These are phyloP conservation scores for Cystobasidium onofrii DNA, from an alignment of 768 basidiomycete genomes.

Conservation along the genomic window DNA sequence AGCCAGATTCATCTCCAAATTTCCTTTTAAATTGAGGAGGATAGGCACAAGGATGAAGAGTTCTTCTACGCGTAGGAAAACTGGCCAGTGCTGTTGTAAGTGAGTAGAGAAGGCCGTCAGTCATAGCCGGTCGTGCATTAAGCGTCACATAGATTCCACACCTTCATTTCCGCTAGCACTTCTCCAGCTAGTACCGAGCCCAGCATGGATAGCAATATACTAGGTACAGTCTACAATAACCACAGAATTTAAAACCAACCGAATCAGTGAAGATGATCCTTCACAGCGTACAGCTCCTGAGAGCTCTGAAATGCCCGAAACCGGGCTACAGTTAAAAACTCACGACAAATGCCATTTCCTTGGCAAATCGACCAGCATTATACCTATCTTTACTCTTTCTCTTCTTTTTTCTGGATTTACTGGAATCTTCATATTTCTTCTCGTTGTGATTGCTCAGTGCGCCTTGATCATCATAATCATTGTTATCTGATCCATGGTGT, in stretches of 20 bases:
- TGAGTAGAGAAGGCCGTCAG: neutral
- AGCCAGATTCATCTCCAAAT: constrained; percentile 97
- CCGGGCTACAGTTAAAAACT: neutral
- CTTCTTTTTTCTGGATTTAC: neutral
- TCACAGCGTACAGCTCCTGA: no score
- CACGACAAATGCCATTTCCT: constrained; percentile 29
- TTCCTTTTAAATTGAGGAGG: constrained; percentile 87
- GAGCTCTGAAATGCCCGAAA: no score
- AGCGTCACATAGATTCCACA: constrained; percentile 46
- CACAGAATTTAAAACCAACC: no score
- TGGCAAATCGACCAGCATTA: constrained; percentile 1
- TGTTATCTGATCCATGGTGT: neutral
- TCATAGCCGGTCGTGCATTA: neutral
- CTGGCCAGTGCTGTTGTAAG: constrained; percentile 63
- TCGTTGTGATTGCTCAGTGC: neutral
- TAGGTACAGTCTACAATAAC: constrained; percentile 64
- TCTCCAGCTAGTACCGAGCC: constrained; percentile 86
- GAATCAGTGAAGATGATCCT: no score
- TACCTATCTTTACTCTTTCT: constrained; percentile 14
- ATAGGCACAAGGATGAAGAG: constrained; percentile 95
- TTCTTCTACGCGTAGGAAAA: constrained; percentile 83
- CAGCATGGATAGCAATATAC: constrained; percentile 70
- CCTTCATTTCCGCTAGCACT: constrained; percentile 75
- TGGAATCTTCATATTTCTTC: neutral
- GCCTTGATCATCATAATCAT: neutral